phyloP scores from a whole-genome alignment of 148 eudicot genomes.

The Fagopyrum homotropicum region DNA sequence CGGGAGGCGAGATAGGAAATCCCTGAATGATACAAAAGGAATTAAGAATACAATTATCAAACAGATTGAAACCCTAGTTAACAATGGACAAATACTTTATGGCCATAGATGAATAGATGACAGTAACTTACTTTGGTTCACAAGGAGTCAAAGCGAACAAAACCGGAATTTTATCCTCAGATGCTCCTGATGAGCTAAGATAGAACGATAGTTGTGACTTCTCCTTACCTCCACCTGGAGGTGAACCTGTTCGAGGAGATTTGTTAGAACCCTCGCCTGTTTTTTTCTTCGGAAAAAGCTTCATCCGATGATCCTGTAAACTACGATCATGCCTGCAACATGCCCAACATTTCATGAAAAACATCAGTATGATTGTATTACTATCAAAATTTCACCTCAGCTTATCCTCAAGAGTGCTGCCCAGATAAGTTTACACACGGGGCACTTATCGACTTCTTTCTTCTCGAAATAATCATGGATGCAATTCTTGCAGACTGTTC shows the following conservation, averaged over 20 bases:
- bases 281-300: constrained; percentile 64
- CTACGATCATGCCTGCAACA: constrained; percentile 74
- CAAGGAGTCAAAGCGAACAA: constrained; percentile 79
- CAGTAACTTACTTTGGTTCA: constrained; percentile 47
- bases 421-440: constrained; percentile 69
- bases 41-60: not conserved
- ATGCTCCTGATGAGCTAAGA: constrained; percentile 58
- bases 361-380: not conserved
- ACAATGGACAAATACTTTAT: not conserved
- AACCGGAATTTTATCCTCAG: constrained; percentile 52
- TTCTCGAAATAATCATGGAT: constrained; percentile 67
- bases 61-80: not conserved
- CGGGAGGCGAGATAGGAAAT: constrained; percentile 61
- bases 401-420: constrained; percentile 62
- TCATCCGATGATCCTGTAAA: constrained; percentile 71
- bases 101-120: too few relatives aligned
- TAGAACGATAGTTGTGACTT: constrained; percentile 75
- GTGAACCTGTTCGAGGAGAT: constrained; percentile 33
- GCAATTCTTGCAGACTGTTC: constrained; percentile 81
- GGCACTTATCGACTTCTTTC: constrained; percentile 67
- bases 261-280: constrained; percentile 52
- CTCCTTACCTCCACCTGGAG: constrained; percentile 76
- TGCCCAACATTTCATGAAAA: too few relatives aligned
- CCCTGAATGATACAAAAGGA: constrained; percentile 34
- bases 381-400: constrained; percentile 46